Evolutionary conservation across 2,329 filamentous ascomycete species (phyloP), one percentile per base, ranked within the genome.

Genomic region (Pseudonectria buxi): DNA sequence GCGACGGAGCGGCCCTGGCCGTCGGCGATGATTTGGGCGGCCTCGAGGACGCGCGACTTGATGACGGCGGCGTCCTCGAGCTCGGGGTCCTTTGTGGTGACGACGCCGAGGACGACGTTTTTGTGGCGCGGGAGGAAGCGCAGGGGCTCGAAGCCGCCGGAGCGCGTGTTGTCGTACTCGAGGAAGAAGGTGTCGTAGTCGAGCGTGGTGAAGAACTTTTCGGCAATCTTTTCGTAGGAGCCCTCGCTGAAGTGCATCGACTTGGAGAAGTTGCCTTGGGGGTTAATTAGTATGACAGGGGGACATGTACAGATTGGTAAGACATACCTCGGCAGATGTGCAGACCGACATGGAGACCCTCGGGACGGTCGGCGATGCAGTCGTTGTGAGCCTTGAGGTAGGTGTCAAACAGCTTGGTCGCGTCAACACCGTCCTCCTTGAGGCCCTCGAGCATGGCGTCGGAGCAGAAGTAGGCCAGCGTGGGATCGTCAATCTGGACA

Each of bases 351-450:
- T 86, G 80, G 59, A 86, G 72, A 46, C 83, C 81, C 6, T 65
- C 60, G 0, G 81, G 80, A 1, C 77, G 68, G 43, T 69, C 67
- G 18, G 67, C 62, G 48, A 85, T 71, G 55, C 76, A 80, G 55
- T 82, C 78, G 54, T 86, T 86, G 68, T 86, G 85, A 48, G 83
- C 74, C 56, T 76, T 72, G 57, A 87, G 74, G 55, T 87, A 87
- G 24, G 74, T 69, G 47, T 82, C 75, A 33, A 87, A 72, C 44
- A 85, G 72, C 42, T 76, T 72, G 26, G 83, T 78, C 10, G 79
- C 69, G 13, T 77, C 68, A 28, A 71, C 64, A 46, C 82, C 81
- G 14, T 70, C 69, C 37, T 72, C 66, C 62, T 69, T 52, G 37
- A 67, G 76, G 18, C 76, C 75, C 36, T 68, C 62, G 12, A 79